Base-by-base conservation (phyloP, 805 yeast genomes). In the Huiozyma naganishii region DNA sequence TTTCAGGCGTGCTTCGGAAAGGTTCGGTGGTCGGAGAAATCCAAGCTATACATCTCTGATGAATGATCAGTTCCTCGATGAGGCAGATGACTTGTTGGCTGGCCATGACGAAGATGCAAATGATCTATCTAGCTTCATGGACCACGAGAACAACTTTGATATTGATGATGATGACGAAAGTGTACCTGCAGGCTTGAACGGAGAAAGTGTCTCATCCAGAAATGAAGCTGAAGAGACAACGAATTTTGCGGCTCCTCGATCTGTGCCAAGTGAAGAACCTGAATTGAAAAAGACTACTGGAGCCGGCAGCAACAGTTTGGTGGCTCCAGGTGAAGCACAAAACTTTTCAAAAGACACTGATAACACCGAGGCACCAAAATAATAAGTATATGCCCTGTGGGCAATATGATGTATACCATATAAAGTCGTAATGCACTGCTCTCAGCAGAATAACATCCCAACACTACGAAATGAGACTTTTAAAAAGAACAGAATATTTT, bases 51-150 rank as follows among this genome's bases (percentile, higher is more conserved):
- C 61, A 1, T 54, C 64, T 7, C 41, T 62, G 30, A 48, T 56
- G 39, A 55, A 58, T 39, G 66, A 59, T 39, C 63, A 59, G 43
- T 59, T 57, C 41, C 47, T 61, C 49, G 65, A 63, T 47, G 69
- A 63, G 32, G 65, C 65, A 3, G 66, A 62, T 44, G 66, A 61
- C 41, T 42, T 63, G 30, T 41, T 62, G 29, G 55, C 55, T 11
- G 68, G 67, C 6, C 65, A 62, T 41, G 76, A 71, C 42, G 75
- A 69, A 39, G 77, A 73, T 54, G 77, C 77, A 0, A 62, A 70
- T 39, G 75, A 71, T 43, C 60, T 73, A 32, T 68, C 70, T 39
- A 64, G 68, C 36, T 67, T 72, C 41, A 50, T 70, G 11, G 68
- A 66, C 41, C 53, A 55, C 29, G 64, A 59, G 17, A 54, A 51